Percentiles rank a stretch among this genome's conserved stretches.
Evolutionary conservation across 805 yeast species (phyloP).

Genomic region (Saturnispora hagleri): DNA sequence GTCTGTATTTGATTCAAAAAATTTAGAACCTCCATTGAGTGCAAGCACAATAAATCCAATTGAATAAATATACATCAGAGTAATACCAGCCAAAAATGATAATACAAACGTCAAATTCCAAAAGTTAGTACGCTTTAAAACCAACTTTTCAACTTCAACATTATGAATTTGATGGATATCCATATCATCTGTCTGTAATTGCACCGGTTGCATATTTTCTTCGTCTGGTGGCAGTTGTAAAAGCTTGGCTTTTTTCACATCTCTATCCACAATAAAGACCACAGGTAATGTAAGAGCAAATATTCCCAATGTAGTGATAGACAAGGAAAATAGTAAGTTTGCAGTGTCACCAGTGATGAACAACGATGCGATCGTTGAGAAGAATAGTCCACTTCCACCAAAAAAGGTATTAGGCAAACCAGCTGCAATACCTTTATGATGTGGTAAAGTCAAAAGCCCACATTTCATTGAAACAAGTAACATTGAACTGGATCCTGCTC

Average conservation of each 20-base stretch:
- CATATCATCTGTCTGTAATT: neutral
- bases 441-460: conserved; percentile 62
- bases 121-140: conserved; percentile 30
- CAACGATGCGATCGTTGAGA: conserved; percentile 44
- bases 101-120: conserved; percentile 43
- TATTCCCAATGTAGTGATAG: conserved; percentile 33
- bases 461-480: conserved; percentile 62
- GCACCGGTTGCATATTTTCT: neutral
- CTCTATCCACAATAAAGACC: conserved; percentile 33
- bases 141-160: conserved; percentile 7
- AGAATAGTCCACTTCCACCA: conserved; percentile 65
- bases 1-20: conserved; percentile 8
- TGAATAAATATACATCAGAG: conserved; percentile 68
- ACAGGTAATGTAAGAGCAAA: conserved; percentile 39
- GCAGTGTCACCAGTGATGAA: conserved; percentile 52
- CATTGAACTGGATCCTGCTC: conserved; percentile 59
- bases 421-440: conserved; percentile 63
- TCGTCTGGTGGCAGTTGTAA: neutral
- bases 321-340: conserved; percentile 40
- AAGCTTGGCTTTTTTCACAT: conserved; percentile 16
- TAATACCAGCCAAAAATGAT: conserved; percentile 53
- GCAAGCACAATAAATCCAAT: conserved; percentile 63
- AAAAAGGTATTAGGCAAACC: conserved; percentile 66
- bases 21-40: conserved; percentile 24
- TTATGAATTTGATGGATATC: conserved; percentile 5